phyloP scores from a whole-genome alignment of 2,329 filamentous ascomycete species.

The Tolypocladium pustulatum region DNA sequence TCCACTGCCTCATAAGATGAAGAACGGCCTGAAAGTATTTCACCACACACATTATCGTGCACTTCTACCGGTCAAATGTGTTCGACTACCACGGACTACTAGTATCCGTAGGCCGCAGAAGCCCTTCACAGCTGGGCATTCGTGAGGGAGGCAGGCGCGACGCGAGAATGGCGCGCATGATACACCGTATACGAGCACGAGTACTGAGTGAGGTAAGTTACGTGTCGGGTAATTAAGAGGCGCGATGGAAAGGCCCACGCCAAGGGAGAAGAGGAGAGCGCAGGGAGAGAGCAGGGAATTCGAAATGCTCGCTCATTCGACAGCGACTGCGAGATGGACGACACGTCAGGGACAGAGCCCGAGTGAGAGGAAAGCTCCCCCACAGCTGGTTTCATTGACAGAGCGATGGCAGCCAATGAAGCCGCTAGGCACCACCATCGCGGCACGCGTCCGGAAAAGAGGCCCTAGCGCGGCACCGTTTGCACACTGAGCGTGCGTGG shows the following conservation, averaged over 20 bases:
- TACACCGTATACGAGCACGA: not conserved
- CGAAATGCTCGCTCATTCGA: not conserved
- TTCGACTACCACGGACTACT: no score
- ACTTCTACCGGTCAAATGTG: no score
- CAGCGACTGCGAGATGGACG: not conserved
- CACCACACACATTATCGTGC: no score
- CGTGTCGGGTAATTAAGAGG: not conserved
- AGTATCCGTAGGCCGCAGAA: no score
- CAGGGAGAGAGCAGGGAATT: not conserved
- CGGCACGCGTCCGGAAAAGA: not conserved
- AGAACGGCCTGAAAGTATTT: no score
- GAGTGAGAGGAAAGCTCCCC: not conserved
- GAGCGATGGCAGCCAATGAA: not conserved
- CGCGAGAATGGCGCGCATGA: not conserved
- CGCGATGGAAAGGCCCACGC: not conserved
- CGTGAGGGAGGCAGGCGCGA: not conserved
- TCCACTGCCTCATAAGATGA: no score
- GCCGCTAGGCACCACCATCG: not conserved
- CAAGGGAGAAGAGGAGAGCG: not conserved
- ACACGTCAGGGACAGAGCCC: not conserved
- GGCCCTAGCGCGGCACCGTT: not conserved
- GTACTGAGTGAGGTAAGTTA: not conserved
- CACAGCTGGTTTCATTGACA: not conserved
- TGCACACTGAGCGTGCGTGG: not conserved
- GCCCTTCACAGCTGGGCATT: not conserved